Percentiles rank a stretch among this genome's conserved stretches.
phyloP scores from a whole-genome alignment of 176 grass and related monocot species.

The Avena atlantica region DNA sequence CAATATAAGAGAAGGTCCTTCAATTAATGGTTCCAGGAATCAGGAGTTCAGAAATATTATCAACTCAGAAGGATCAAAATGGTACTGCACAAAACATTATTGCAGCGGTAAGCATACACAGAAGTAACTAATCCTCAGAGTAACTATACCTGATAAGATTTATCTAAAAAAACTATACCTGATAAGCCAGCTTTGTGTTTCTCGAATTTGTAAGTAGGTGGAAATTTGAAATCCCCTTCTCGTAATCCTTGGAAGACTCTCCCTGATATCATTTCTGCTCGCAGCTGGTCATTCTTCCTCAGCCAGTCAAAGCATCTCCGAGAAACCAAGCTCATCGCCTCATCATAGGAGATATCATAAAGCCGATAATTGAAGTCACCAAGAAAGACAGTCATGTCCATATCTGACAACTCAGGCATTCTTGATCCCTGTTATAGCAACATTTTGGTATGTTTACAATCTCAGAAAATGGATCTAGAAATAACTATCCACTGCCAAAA shows the following conservation, averaged over 20 bases:
- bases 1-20: slow-evolving; percentile 24
- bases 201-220: slow-evolving; percentile 96
- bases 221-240: slow-evolving; percentile 77
- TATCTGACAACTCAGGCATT: slow-evolving; percentile 74
- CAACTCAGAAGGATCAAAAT: slow-evolving; percentile 19
- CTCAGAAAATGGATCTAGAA: slow-evolving; percentile 22
- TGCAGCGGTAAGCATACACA: background rate
- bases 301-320: slow-evolving; percentile 66
- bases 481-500: slow-evolving; percentile 27
- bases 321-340: slow-evolving; percentile 72
- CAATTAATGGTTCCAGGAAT: slow-evolving; percentile 6
- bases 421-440: slow-evolving; percentile 56
- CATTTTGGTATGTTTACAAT: slow-evolving; percentile 43
- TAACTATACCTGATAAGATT: slow-evolving; percentile 59
- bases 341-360: slow-evolving; percentile 76
- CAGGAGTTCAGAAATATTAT: slow-evolving; percentile 20
- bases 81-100: background rate
- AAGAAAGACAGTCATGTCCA: slow-evolving; percentile 90
- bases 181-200: slow-evolving; percentile 69
- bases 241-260: slow-evolving; percentile 95
- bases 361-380: slow-evolving; percentile 98
- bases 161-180: slow-evolving; percentile 46
- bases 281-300: slow-evolving; percentile 82
- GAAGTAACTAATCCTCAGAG: slow-evolving; percentile 11
- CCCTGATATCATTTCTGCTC: slow-evolving; percentile 76